These are phyloP conservation scores for Vinca minor DNA, from an alignment of 257 asterid species.

Conservation along the genomic window DNA sequence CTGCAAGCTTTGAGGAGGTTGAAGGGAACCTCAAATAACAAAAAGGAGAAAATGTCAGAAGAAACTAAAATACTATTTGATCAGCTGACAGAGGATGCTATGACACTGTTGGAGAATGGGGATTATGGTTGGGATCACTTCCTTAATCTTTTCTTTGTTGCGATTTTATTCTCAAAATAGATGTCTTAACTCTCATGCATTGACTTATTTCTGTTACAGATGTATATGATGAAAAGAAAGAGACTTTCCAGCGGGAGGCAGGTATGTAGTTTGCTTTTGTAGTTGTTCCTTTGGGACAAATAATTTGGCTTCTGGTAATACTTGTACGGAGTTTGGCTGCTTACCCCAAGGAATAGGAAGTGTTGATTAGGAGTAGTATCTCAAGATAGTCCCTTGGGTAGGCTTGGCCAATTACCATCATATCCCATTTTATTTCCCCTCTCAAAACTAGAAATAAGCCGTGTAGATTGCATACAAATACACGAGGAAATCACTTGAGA, in stretches of 20 bases:
- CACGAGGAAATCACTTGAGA: neutral
- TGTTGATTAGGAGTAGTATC: neutral
- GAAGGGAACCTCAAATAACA: slow-evolving; percentile 72
- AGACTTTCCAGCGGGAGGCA: slow-evolving; percentile 85
- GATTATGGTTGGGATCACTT: slow-evolving; percentile 65
- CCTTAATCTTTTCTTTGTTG: neutral
- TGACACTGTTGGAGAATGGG: slow-evolving; percentile 85
- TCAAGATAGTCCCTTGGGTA: too few species aligned
- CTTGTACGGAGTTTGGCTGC: neutral
- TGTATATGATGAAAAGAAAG: slow-evolving; percentile 88
- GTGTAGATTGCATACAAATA: neutral
- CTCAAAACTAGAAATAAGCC: neutral
- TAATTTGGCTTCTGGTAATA: neutral
- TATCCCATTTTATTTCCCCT: neutral
- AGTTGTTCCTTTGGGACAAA: neutral
- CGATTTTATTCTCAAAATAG: slow-evolving; percentile 1
- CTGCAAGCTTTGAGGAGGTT: slow-evolving; percentile 85
- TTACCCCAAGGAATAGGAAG: neutral
- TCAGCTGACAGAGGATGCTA: slow-evolving; percentile 94
- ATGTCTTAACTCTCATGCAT: slow-evolving; percentile 3
- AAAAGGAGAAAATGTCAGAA: slow-evolving; percentile 77
- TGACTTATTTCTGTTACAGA: slow-evolving; percentile 40
- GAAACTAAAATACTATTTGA: slow-evolving; percentile 73
- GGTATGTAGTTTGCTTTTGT: slow-evolving; percentile 33
- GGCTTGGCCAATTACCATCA: neutral